Evolutionary conservation across 2,329 filamentous ascomycete species (phyloP).

Genomic region (Diaporthe vexans): DNA sequence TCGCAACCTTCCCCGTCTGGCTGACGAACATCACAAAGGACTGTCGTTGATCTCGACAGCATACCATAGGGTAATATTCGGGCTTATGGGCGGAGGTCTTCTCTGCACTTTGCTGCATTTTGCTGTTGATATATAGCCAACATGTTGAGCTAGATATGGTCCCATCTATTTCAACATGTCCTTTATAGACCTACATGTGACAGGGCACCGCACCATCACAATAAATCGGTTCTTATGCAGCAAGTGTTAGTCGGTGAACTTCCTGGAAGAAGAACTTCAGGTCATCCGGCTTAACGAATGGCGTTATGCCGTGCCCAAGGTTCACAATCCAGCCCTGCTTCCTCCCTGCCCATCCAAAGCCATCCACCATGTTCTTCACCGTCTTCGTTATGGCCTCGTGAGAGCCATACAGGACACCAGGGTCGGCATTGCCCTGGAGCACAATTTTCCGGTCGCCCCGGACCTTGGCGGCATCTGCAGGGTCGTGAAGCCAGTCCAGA

Average conservation of each 20-base stretch:
- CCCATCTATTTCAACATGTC: neutral
- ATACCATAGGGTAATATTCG: conserved; percentile 40
- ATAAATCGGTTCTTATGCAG: conserved; percentile 36
- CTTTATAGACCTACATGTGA: neutral
- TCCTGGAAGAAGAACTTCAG: conserved; percentile 95
- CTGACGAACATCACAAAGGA: conserved; percentile 41
- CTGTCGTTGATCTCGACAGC: conserved; percentile 44
- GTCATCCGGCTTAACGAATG: conserved; percentile 93
- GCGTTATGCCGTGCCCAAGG: conserved; percentile 95
- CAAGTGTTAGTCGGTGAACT: conserved; percentile 79
- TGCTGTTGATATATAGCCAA: conserved; percentile 6
- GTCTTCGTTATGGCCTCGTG: conserved; percentile 84
- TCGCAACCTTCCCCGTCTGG: neutral
- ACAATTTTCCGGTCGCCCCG: conserved; percentile 81
- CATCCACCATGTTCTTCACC: conserved; percentile 88
- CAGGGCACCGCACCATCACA: neutral
- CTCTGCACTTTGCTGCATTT: conserved; percentile 31
- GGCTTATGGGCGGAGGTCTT: conserved; percentile 29
- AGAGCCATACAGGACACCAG: conserved; percentile 90
- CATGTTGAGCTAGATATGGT: neutral
- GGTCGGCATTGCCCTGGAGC: conserved; percentile 96
- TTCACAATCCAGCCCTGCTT: conserved; percentile 98
- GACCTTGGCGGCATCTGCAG: conserved; percentile 84
- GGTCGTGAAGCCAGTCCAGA: conserved; percentile 94
- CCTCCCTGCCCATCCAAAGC: conserved; percentile 80